A percentile compares a stretch with the other conserved stretches of the same genome.
Conservation (phyloP, 805 yeast species). For the Saccharomycopsis schoenii region DNA sequence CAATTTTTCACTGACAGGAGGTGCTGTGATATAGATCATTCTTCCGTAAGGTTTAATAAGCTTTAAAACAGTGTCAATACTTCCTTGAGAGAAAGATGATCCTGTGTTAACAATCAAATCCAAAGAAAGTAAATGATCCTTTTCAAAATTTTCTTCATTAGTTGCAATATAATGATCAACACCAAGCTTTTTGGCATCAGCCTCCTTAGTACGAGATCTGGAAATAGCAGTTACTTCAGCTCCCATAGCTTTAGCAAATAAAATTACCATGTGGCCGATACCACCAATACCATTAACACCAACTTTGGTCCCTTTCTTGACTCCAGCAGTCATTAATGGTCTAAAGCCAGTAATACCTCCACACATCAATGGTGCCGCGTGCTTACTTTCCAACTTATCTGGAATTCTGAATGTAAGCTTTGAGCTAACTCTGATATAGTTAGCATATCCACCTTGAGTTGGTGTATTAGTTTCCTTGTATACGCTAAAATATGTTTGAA, state of each 20-base stretch:
- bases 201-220: slow-evolving; percentile 38
- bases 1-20: slow-evolving; percentile 9
- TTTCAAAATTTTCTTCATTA: slow-evolving; percentile 28
- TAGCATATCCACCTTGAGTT: slow-evolving; percentile 42
- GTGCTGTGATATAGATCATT: slow-evolving; percentile 20
- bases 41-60: slow-evolving; percentile 25
- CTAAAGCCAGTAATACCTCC: slow-evolving; percentile 46
- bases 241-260: slow-evolving; percentile 51
- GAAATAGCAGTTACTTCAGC: slow-evolving; percentile 50
- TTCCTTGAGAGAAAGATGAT: slow-evolving; percentile 26
- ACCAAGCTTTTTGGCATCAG: slow-evolving; percentile 42
- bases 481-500: not conserved
- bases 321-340: slow-evolving; percentile 37
- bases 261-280: slow-evolving; percentile 51
- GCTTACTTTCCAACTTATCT: slow-evolving; percentile 29
- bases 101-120: slow-evolving; percentile 46
- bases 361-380: slow-evolving; percentile 45
- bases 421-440: slow-evolving; percentile 34
- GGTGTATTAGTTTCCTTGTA: slow-evolving; percentile 20
- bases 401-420: slow-evolving; percentile 41
- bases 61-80: slow-evolving; percentile 12
- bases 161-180: slow-evolving; percentile 46
- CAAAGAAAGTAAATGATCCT: slow-evolving; percentile 25
- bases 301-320: slow-evolving; percentile 33
- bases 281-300: slow-evolving; percentile 61